Evolutionary conservation across 164 flowering plant genomes (phyloP).

Genomic region (Stephania yunnanensis): DNA sequence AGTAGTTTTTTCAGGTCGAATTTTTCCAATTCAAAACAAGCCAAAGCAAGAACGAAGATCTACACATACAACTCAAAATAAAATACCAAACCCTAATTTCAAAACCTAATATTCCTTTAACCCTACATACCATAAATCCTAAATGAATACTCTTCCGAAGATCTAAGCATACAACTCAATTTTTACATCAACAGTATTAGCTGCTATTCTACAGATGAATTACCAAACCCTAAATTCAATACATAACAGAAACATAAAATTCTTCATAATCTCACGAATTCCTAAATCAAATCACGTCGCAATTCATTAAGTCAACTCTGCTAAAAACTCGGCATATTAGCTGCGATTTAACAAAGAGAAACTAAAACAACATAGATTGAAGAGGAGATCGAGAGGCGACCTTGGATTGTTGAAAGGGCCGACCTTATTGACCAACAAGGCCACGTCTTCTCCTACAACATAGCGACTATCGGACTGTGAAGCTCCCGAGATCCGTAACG

Average conservation of each 20-base stretch:
- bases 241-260: not conserved
- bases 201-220: too few species aligned
- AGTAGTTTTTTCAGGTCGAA: not conserved
- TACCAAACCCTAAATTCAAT: too few species aligned
- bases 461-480: constrained; percentile 35
- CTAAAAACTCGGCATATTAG: too few species aligned
- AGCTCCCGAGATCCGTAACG: constrained; percentile 14
- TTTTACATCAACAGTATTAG: too few species aligned
- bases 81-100: not conserved
- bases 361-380: not conserved
- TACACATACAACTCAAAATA: not conserved
- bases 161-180: too few species aligned
- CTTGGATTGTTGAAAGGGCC: constrained; percentile 79
- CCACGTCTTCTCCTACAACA: constrained; percentile 53
- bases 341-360: too few species aligned
- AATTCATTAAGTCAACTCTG: too few species aligned
- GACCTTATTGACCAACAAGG: constrained; percentile 58
- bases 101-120: not conserved
- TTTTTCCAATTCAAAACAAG: not conserved
- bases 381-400: constrained; percentile 19
- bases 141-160: too few species aligned
- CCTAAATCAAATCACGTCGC: not conserved
- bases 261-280: not conserved
- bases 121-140: too few species aligned
- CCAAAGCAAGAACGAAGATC: not conserved